These are phyloP conservation scores for Cerrena zonata DNA, from an alignment of 1,284 basidiomycete genomes.

Conservation along the genomic window DNA sequence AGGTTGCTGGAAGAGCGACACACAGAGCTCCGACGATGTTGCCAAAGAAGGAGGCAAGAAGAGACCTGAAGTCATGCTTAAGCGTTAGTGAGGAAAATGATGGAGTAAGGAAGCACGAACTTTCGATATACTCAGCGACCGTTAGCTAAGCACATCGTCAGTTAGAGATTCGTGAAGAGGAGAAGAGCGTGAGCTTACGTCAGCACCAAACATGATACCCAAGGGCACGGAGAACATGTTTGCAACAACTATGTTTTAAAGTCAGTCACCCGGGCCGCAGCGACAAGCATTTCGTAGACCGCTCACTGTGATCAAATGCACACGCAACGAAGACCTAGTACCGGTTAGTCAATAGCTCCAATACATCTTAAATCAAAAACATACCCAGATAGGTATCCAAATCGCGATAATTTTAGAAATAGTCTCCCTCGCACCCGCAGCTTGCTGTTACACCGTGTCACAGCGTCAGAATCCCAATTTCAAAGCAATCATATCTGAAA, in stretches of 20 bases:
- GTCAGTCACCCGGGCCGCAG: neutral
- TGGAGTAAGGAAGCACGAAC: conserved; percentile 26
- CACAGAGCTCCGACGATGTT: conserved; percentile 65
- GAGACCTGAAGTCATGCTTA: conserved; percentile 38
- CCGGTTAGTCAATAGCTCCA: neutral
- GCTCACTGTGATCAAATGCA: conserved; percentile 65
- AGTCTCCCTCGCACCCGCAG: conserved; percentile 65
- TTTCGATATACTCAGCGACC: conserved; percentile 61
- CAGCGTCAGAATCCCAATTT: neutral
- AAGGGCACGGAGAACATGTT: conserved; percentile 74
- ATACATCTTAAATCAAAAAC: conserved; percentile 14
- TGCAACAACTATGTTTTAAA: conserved; percentile 43
- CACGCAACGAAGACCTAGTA: conserved; percentile 64
- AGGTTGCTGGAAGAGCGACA: conserved; percentile 56
- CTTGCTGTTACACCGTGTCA: conserved; percentile 46
- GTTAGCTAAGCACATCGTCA: conserved; percentile 37
- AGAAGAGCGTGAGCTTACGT: conserved; percentile 35
- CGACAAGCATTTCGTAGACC: neutral
- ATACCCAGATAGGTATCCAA: conserved; percentile 74
- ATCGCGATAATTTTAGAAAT: conserved; percentile 68
- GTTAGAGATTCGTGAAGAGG: neutral
- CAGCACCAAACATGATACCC: conserved; percentile 66
- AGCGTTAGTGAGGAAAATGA: conserved; percentile 13
- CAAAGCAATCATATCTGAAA: neutral
- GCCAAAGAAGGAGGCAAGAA: conserved; percentile 64